phyloP scores from a whole-genome alignment of 148 eudicot species.

The Cornus florida region DNA sequence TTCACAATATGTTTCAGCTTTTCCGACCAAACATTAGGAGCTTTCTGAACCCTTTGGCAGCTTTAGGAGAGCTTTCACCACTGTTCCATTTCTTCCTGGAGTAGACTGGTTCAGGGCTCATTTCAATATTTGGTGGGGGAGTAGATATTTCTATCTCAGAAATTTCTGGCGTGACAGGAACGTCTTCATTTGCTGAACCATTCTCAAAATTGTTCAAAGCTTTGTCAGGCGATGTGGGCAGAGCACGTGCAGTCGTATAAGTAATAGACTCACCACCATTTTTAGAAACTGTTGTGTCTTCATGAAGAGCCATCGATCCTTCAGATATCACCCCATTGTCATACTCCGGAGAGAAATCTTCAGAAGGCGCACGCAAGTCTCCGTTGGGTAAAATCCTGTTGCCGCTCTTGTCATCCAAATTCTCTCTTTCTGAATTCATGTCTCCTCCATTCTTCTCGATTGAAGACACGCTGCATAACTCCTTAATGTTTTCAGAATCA shows the following conservation, averaged over 20 bases:
- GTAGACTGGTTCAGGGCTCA: conserved; percentile 30
- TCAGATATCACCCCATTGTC: conserved; percentile 20
- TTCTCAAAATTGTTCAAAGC: conserved; percentile 18
- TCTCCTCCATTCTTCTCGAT: conserved; percentile 28
- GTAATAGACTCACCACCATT: conserved; percentile 19
- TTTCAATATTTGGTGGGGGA: conserved; percentile 37
- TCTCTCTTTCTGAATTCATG: conserved; percentile 9
- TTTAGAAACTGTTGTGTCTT: conserved; percentile 19
- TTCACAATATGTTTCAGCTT: conserved; percentile 23
- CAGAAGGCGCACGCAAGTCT: conserved; percentile 12
- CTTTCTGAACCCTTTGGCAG: conserved; percentile 64
- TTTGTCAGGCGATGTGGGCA: conserved; percentile 32
- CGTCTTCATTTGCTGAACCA: conserved; percentile 12
- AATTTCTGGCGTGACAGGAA: conserved; percentile 32
- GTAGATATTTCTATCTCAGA: conserved; percentile 51
- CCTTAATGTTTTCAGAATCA: conserved; percentile 39
- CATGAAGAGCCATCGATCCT: conserved; percentile 15
- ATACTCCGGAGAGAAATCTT: conserved; percentile 18
- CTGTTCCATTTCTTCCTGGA: conserved; percentile 67
- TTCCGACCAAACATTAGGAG: conserved; percentile 72
- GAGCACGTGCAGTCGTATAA: conserved; percentile 20
- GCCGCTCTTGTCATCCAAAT: conserved; percentile 20
- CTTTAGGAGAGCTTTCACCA: conserved; percentile 55
- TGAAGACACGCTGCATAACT: conserved; percentile 44
- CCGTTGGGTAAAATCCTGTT: neutral